A percentile compares a stretch with the other conserved stretches of the same genome.
phyloP scores from a whole-genome alignment of 441 rosid genomes.

The Pelargonium myrrhifolium region DNA sequence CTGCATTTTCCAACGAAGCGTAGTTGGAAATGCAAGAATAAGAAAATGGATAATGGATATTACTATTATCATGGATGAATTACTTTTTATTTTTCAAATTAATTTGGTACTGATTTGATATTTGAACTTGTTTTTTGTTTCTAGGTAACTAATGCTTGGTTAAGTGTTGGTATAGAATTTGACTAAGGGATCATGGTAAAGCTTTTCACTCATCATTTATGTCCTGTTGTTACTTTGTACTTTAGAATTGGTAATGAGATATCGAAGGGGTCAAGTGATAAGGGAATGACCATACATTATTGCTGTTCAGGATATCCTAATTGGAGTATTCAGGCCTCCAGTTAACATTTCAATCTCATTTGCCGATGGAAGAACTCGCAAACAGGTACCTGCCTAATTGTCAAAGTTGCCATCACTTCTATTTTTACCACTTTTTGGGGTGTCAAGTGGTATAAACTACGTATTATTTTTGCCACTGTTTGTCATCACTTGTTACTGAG shows the following conservation, averaged over 20 bases:
- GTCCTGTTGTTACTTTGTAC: background rate
- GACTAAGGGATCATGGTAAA: background rate
- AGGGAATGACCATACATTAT: background rate
- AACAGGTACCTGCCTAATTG: constrained; percentile 24
- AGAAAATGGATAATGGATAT: background rate
- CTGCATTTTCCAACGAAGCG: background rate
- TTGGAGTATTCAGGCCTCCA: constrained; percentile 40
- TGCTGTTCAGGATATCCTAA: constrained; percentile 26
- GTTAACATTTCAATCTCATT: constrained; percentile 28
- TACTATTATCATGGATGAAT: background rate
- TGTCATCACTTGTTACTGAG: too few relatives aligned
- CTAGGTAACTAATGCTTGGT: background rate
- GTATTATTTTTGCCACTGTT: background rate
- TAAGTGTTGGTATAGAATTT: background rate
- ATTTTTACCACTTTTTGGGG: background rate
- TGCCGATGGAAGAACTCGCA: constrained; percentile 34
- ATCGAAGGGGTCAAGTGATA: background rate
- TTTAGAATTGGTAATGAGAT: background rate
- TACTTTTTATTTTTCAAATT: background rate
- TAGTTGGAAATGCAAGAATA: background rate
- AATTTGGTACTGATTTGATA: background rate
- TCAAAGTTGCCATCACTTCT: background rate
- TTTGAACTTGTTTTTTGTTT: background rate
- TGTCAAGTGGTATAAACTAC: background rate
- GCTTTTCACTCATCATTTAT: background rate